Base-by-base conservation (phyloP, 768 basidiomycete species). In the Agrocybe chaxingu region DNA sequence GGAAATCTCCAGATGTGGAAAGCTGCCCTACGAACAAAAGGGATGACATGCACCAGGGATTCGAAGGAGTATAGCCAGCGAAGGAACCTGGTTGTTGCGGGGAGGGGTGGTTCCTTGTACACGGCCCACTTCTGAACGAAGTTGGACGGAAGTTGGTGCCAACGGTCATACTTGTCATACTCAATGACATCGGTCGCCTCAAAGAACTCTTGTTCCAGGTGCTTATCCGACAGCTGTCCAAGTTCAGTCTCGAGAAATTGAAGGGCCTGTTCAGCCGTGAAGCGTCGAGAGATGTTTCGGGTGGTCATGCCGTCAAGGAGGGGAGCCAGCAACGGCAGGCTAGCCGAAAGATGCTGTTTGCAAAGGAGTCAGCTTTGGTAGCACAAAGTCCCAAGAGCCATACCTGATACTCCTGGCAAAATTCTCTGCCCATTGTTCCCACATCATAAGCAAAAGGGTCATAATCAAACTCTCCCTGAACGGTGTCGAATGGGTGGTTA, bases 271-370 rank as follows among this genome's bases (percentile, higher is more conserved):
- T 46, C 31, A 16, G 67, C 63, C 1, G 64, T 65, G 38, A 68
- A 64, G 0, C 67, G 57, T 2, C 18, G 29, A 0, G 30, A 5
- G 7, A 69, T 34, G 19, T 66, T 41, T 1, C 60, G 53, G 4
- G 63, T 66, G 3, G 59, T 57, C 60, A 69, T 63, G 33, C 41
- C 51, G 40, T 68, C 67, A 1, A 68, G 35, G 9, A 68, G 50
- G 3, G 66, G 67, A 1, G 64, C 67, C 2, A 68, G 43, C 37
- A 69, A 53, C 0, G 64, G 66, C 12, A 61, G 39, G 1, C 32
- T n/a, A 4, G 48, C 50, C 0, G 56, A 54, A 8, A 61, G 35
- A 52, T 61, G 50, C 66, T 67, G n/a, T 2, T 10, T 11, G 9
- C n/a, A 37, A 46, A 31, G 32, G 18, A 48, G 11, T 11, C 31